Percentiles rank a stretch among this genome's conserved stretches.
These are phyloP conservation scores for Paxillus involutus DNA, from an alignment of 768 basidiomycete genomes.

Conservation along the genomic window DNA sequence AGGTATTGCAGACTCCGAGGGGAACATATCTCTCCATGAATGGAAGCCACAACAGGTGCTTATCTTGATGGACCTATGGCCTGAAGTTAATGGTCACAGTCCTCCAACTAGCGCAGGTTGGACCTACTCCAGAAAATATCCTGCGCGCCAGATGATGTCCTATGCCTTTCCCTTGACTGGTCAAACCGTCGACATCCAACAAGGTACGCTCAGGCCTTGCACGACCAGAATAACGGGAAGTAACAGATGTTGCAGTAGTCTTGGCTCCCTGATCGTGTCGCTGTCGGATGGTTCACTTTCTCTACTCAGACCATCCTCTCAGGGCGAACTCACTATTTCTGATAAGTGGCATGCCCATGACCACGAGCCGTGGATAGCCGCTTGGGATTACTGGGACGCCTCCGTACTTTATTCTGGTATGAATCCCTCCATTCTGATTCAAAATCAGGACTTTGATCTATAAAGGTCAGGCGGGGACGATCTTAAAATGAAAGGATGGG, in stretches of 20 bases:
- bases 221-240: not conserved
- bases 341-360: slow-evolving; percentile 87
- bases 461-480: slow-evolving; percentile 84
- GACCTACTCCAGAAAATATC: slow-evolving; percentile 40
- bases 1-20: slow-evolving; percentile 85
- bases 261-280: slow-evolving; percentile 72
- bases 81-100: not conserved
- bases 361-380: slow-evolving; percentile 90
- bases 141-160: slow-evolving; percentile 51
- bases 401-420: slow-evolving; percentile 83
- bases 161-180: slow-evolving; percentile 96
- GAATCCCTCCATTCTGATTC: slow-evolving; percentile 6
- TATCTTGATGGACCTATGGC: not conserved
- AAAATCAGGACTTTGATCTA: not conserved
- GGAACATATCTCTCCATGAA: slow-evolving; percentile 64
- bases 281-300: slow-evolving; percentile 77
- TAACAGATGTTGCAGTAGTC: slow-evolving; percentile 33
- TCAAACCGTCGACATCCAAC: slow-evolving; percentile 61
- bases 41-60: slow-evolving; percentile 51
- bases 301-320: slow-evolving; percentile 52
- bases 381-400: slow-evolving; percentile 86
- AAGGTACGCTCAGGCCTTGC: slow-evolving; percentile 36
- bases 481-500: slow-evolving; percentile 88
- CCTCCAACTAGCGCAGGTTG: slow-evolving; percentile 39
- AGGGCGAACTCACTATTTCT: slow-evolving; percentile 42